These are phyloP conservation scores for Rhodofomes roseus DNA, from an alignment of 1,284 basidiomycete species.

Conservation along the genomic window DNA sequence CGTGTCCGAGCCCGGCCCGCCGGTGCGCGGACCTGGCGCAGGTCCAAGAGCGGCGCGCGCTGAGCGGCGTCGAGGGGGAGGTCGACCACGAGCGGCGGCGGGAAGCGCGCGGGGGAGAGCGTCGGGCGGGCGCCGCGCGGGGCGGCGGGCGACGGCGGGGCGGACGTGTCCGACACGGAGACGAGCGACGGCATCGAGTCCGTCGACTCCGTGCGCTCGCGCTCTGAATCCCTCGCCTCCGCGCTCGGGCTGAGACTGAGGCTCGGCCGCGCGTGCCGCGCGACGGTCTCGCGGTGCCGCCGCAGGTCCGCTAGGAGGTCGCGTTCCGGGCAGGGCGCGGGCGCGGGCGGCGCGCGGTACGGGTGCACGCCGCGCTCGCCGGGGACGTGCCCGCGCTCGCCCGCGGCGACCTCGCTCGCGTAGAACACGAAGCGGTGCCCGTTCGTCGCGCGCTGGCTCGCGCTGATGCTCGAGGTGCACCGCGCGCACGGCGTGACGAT, in stretches of 20 bases:
- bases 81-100: neutral
- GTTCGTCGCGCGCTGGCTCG: slow-evolving; percentile 69
- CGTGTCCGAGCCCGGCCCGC: neutral
- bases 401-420: slow-evolving; percentile 68
- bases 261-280: slow-evolving; percentile 5
- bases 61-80: neutral
- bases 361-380: slow-evolving; percentile 68
- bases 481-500: slow-evolving; percentile 68
- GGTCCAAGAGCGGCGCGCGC: neutral
- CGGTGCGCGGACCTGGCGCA: neutral
- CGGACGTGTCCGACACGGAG: neutral
- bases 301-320: neutral
- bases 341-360: slow-evolving; percentile 33
- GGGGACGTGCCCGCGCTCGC: slow-evolving; percentile 67
- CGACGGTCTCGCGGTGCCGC: neutral
- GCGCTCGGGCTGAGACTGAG: slow-evolving; percentile 3
- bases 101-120: neutral
- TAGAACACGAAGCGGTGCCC: slow-evolving; percentile 89
- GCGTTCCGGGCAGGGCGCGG: slow-evolving; percentile 14
- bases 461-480: slow-evolving; percentile 67
- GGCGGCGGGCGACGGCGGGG: neutral
- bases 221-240: neutral
- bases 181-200: neutral
- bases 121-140: neutral
- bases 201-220: neutral